A percentile compares a stretch with the other conserved stretches of the same genome.
These are phyloP conservation scores for Saxophila tyrrhenica DNA, from an alignment of 495 filamentous ascomycete species.

Conservation along the genomic window DNA sequence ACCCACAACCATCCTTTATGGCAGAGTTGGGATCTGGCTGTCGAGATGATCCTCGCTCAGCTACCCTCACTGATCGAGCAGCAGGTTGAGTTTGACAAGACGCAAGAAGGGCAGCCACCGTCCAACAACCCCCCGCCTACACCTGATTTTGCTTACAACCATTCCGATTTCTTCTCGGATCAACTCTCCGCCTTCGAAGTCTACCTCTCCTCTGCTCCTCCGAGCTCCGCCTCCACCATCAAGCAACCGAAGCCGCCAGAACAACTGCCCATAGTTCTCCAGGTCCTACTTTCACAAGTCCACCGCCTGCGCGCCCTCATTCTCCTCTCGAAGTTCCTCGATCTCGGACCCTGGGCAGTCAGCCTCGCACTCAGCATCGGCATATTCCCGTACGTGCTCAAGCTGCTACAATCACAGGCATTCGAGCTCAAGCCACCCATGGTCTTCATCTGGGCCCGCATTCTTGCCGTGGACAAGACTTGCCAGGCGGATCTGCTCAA, in stretches of 20 bases:
- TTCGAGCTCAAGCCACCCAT: conserved; percentile 93
- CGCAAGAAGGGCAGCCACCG: conserved; percentile 43
- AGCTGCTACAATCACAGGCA: conserved; percentile 88
- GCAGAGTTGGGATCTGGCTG: conserved; percentile 95
- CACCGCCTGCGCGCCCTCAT: conserved; percentile 89
- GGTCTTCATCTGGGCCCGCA: conserved; percentile 98
- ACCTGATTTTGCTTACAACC: conserved; percentile 58
- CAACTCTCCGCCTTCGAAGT: conserved; percentile 97
- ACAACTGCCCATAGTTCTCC: conserved; percentile 89
- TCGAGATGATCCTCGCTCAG: conserved; percentile 91
- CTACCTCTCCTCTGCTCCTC: conserved; percentile 50
- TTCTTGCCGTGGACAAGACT: conserved; percentile 86
- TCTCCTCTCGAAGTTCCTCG: conserved; percentile 82
- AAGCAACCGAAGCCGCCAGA: conserved; percentile 50
- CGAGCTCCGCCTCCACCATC: conserved; percentile 59
- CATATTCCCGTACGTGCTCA: conserved; percentile 96
- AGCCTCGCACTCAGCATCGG: conserved; percentile 93
- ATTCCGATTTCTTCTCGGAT: conserved; percentile 92
- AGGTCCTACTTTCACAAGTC: conserved; percentile 90
- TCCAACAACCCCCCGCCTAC: neutral
- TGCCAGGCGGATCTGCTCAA: conserved; percentile 89
- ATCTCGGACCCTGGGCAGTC: conserved; percentile 94
- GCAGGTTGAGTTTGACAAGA: conserved; percentile 50
- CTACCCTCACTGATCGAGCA: conserved; percentile 57
- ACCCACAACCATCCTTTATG: conserved; percentile 89